phyloP scores from a whole-genome alignment of 2,329 filamentous ascomycete species.

The Neoarthrinium moseri region DNA sequence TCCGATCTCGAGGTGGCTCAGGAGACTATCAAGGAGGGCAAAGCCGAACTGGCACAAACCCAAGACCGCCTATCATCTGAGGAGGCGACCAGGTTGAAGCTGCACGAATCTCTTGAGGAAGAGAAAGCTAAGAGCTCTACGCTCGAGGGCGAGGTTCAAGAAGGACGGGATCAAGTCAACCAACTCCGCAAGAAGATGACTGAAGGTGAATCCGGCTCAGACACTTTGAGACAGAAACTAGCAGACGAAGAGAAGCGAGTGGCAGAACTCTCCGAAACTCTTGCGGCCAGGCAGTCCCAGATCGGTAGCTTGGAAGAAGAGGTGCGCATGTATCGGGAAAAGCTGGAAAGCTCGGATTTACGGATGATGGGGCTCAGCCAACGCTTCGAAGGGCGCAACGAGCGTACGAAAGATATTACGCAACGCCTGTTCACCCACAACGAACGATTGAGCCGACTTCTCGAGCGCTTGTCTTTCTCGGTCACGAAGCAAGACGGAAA shows the following conservation, averaged over 20 bases:
- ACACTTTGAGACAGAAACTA: slow-evolving; percentile 71
- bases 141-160: slow-evolving; percentile 56
- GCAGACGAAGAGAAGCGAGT: slow-evolving; percentile 74
- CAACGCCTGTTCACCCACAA: slow-evolving; percentile 81
- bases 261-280: slow-evolving; percentile 63
- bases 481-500: slow-evolving; percentile 70
- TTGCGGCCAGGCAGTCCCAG: slow-evolving; percentile 74
- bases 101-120: slow-evolving; percentile 53
- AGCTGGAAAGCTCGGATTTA: slow-evolving; percentile 53
- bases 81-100: slow-evolving; percentile 48
- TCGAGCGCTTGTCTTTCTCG: slow-evolving; percentile 85
- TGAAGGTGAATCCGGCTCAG: slow-evolving; percentile 81
- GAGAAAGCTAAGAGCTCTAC: slow-evolving; percentile 54
- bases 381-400: slow-evolving; percentile 68
- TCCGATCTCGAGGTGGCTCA: slow-evolving; percentile 63
- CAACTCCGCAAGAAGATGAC: slow-evolving; percentile 70
- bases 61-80: slow-evolving; percentile 52
- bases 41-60: slow-evolving; percentile 53
- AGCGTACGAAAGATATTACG: slow-evolving; percentile 78
- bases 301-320: slow-evolving; percentile 76
- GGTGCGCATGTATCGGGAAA: slow-evolving; percentile 66
- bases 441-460: slow-evolving; percentile 75
- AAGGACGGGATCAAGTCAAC: slow-evolving; percentile 68
- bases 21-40: slow-evolving; percentile 52
- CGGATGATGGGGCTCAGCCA: slow-evolving; percentile 49